A percentile compares a stretch with the other conserved stretches of the same genome.
Evolutionary conservation across 179 eudicot species (phyloP).

Genomic region (Beta macrorhiza): DNA sequence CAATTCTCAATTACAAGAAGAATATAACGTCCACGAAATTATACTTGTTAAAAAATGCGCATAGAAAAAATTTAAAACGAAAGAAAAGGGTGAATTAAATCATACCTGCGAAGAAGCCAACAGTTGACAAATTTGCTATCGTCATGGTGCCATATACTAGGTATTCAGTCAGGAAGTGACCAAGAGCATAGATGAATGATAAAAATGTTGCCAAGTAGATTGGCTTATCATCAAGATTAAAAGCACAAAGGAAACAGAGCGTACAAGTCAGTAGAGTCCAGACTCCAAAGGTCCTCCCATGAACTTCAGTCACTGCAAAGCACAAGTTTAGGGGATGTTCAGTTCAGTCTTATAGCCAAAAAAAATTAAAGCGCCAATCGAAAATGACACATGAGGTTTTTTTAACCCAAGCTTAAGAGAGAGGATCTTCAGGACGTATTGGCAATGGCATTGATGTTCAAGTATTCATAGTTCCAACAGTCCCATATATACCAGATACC

Average conservation of each 20-base stretch:
- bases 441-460: not conserved
- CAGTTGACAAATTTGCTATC: slow-evolving; percentile 73
- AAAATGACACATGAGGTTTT: not conserved
- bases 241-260: slow-evolving; percentile 92
- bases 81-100: slow-evolving; percentile 1
- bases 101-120: slow-evolving; percentile 91
- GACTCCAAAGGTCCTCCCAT: slow-evolving; percentile 96
- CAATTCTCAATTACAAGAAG: not conserved
- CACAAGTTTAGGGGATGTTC: slow-evolving; percentile 2
- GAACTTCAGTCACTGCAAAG: slow-evolving; percentile 84
- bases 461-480: not conserved
- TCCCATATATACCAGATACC: not conserved
- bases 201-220: slow-evolving; percentile 77
- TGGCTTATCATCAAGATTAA: slow-evolving; percentile 92
- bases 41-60: not conserved
- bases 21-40: not conserved
- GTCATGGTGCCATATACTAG: slow-evolving; percentile 82
- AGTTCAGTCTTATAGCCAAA: not conserved
- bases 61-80: not conserved
- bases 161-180: slow-evolving; percentile 89
- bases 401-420: not conserved
- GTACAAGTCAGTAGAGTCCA: slow-evolving; percentile 99
- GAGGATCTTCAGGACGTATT: no score
- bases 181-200: slow-evolving; percentile 83
- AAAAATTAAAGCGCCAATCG: not conserved